Conservation (phyloP, 2,329 filamentous ascomycete species). For the Periconia sp. region DNA sequence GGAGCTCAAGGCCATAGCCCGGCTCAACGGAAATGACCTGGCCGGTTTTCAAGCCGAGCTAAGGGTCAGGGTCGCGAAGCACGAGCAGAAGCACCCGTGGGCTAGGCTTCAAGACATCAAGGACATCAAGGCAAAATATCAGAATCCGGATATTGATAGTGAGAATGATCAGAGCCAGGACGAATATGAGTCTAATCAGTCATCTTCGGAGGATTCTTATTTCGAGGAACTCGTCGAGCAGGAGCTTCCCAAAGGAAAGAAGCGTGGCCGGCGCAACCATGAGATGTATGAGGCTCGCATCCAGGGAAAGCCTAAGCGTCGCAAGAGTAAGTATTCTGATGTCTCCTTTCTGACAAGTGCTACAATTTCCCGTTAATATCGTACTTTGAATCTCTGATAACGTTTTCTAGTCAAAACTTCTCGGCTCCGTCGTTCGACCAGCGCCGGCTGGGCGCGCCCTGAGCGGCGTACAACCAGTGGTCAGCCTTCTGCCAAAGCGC, state of each 20-base stretch:
- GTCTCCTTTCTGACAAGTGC: too few species aligned
- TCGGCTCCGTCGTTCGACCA: slow-evolving; percentile 34
- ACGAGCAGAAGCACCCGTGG: slow-evolving; percentile 40
- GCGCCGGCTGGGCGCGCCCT: slow-evolving; percentile 30
- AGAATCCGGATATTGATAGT: slow-evolving; percentile 23
- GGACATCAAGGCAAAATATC: slow-evolving; percentile 36
- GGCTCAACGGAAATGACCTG: slow-evolving; percentile 33
- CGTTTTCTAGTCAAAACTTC: too few species aligned
- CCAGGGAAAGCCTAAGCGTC: slow-evolving; percentile 24
- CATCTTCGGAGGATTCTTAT: slow-evolving; percentile 34
- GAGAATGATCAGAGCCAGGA: slow-evolving; percentile 9
- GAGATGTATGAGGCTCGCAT: slow-evolving; percentile 38
- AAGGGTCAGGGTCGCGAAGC: slow-evolving; percentile 28
- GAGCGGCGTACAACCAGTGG: slow-evolving; percentile 16
- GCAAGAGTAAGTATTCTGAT: slow-evolving; percentile 26
- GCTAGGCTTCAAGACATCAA: slow-evolving; percentile 36
- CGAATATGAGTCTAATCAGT: slow-evolving; percentile 18
- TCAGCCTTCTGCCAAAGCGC: slow-evolving; percentile 2
- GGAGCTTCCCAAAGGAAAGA: slow-evolving; percentile 24
- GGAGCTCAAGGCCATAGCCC: slow-evolving; percentile 38
- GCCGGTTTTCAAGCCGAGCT: slow-evolving; percentile 32
- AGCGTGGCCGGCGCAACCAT: slow-evolving; percentile 24
- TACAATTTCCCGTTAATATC: too few species aligned
- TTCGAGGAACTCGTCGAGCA: slow-evolving; percentile 37
- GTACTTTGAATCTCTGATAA: too few species aligned